phyloP scores from a whole-genome alignment of 23 red algal genomes.

The Pyropia haitanensis region DNA sequence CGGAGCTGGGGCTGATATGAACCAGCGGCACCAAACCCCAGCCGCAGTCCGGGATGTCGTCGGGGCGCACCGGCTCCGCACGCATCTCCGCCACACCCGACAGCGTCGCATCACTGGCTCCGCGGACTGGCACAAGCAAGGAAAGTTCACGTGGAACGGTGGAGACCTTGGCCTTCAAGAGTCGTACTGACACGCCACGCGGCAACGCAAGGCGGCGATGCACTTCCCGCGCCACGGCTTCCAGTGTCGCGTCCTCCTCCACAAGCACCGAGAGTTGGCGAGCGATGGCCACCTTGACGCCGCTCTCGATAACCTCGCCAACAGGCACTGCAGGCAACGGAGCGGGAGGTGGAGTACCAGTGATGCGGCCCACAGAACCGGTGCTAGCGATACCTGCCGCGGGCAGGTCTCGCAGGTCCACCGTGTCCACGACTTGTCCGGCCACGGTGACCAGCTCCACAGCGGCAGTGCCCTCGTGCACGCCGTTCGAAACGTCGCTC shows the following conservation, averaged over 20 bases:
- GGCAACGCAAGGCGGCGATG: slow-evolving; percentile 48
- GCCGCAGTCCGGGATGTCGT: slow-evolving; percentile 39
- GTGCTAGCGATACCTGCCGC: too few species aligned
- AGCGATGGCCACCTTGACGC: too few species aligned
- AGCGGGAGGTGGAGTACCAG: too few species aligned
- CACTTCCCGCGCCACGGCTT: neutral
- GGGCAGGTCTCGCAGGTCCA: too few species aligned
- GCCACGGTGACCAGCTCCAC: neutral
- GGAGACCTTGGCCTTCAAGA: slow-evolving; percentile 14
- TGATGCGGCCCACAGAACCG: too few species aligned
- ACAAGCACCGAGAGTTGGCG: slow-evolving; percentile 5
- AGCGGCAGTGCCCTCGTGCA: slow-evolving; percentile 1
- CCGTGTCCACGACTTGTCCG: too few species aligned
- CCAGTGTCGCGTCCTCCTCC: slow-evolving; percentile 21
- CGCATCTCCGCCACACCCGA: slow-evolving; percentile 60
- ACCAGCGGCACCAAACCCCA: neutral
- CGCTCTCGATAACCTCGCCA: too few species aligned
- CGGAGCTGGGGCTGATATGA: slow-evolving; percentile 1
- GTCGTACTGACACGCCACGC: slow-evolving; percentile 24
- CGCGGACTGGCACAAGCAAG: neutral
- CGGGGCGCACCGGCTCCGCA: slow-evolving; percentile 55
- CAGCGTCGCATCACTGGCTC: slow-evolving; percentile 16
- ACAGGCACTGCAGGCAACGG: too few species aligned
- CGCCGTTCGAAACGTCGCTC: slow-evolving; percentile 8
- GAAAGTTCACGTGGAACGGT: neutral